Evolutionary conservation across 768 basidiomycete genomes (phyloP).

Genomic region (Chalciporus piperatus): DNA sequence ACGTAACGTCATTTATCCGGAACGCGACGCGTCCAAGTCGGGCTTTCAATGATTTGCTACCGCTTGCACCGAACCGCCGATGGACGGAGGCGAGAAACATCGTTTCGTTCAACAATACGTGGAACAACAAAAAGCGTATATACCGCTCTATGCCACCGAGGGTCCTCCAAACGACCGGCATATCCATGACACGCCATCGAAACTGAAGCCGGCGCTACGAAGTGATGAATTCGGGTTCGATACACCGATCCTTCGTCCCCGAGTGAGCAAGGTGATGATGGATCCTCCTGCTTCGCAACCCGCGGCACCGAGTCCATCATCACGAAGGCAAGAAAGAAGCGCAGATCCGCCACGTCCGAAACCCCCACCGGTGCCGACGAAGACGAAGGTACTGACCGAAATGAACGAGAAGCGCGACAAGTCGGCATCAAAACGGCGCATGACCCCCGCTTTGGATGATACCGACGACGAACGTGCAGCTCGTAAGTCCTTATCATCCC

Average conservation of each 20-base stretch:
- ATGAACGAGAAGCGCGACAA: conserved; percentile 19
- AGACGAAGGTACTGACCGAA: neutral
- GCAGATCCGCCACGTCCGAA: neutral
- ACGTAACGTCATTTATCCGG: neutral
- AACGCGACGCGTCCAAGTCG: no score
- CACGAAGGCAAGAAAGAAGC: neutral
- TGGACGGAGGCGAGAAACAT: conserved; percentile 37
- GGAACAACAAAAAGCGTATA: conserved; percentile 44
- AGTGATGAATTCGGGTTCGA: conserved; percentile 40
- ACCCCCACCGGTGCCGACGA: neutral
- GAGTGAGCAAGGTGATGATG: conserved; percentile 26
- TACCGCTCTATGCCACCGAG: conserved; percentile 43
- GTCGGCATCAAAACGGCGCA: conserved; percentile 23
- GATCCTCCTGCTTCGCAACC: neutral
- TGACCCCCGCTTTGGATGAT: conserved; percentile 9
- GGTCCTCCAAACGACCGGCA: conserved; percentile 23
- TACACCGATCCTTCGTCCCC: conserved; percentile 56
- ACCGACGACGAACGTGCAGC: conserved; percentile 36
- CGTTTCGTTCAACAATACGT: conserved; percentile 47
- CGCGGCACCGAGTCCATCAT: neutral
- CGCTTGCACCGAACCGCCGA: neutral
- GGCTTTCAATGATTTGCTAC: conserved; percentile 6
- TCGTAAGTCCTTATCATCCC: conserved; percentile 28
- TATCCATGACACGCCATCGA: conserved; percentile 9
- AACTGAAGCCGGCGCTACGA: neutral